Conservation (phyloP, 1,284 basidiomycete genomes). For the Ustilago shanxiensis region DNA sequence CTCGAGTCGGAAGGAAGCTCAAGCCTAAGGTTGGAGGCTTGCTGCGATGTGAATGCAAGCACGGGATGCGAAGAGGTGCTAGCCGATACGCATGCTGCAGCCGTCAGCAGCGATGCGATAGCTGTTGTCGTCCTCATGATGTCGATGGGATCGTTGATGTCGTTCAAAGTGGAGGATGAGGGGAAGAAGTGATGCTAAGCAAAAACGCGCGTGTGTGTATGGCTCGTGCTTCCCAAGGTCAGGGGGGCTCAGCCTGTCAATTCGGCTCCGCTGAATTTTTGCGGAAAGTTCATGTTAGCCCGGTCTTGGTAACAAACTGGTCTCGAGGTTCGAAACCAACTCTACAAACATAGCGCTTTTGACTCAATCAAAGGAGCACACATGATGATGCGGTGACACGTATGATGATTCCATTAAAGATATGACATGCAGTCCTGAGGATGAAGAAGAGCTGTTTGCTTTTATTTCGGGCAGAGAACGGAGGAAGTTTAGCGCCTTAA, state of each 20-base stretch:
- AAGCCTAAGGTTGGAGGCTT: conserved; percentile 21
- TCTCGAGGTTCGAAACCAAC: too few species aligned
- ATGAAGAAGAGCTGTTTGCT: background rate
- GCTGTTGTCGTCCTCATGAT: conserved; percentile 33
- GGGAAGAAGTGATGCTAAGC: background rate
- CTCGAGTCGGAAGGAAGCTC: conserved; percentile 24
- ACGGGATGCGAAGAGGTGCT: conserved; percentile 25
- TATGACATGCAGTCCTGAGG: background rate
- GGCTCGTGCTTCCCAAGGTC: conserved; percentile 23
- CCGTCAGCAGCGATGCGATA: conserved; percentile 28
- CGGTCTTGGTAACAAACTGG: conserved; percentile 9
- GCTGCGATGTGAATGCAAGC: conserved; percentile 43
- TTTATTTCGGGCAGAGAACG: background rate
- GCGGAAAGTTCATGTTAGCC: background rate
- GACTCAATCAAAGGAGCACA: background rate
- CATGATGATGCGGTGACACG: background rate
- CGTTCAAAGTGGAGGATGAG: background rate
- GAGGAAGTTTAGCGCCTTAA: conserved; percentile 10
- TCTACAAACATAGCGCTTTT: too few species aligned
- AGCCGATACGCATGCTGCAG: conserved; percentile 34
- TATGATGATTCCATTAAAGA: background rate
- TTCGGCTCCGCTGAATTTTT: conserved; percentile 30
- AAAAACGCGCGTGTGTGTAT: conserved; percentile 4
- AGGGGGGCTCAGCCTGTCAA: conserved; percentile 15
- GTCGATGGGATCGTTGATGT: background rate